Evolutionary conservation across 1,284 basidiomycete genomes (phyloP).

Genomic region (Porodaedalea pini): DNA sequence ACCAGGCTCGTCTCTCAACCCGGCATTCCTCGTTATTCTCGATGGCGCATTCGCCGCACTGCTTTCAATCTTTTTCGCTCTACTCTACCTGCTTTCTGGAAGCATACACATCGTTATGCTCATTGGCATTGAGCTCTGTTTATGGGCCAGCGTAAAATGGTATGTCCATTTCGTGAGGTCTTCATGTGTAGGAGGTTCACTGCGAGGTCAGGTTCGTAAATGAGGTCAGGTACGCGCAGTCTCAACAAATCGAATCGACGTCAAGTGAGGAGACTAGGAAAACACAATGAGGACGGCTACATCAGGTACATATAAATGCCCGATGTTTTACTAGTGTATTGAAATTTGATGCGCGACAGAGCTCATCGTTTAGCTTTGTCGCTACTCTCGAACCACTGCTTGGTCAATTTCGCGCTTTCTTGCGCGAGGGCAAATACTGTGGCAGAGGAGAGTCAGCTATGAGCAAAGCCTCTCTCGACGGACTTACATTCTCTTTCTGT

Average conservation of each 20-base stretch:
- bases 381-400: conserved; percentile 78
- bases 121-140: conserved; percentile 55
- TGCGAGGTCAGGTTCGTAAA: conserved; percentile 36
- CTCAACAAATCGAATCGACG: conserved; percentile 10
- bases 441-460: conserved; percentile 1
- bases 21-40: conserved; percentile 60
- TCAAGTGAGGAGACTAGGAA: conserved; percentile 24
- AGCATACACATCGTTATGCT: conserved; percentile 62
- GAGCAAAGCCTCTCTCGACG: background rate
- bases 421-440: conserved; percentile 83
- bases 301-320: conserved; percentile 1
- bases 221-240: conserved; percentile 31
- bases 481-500: conserved; percentile 82
- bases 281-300: conserved; percentile 21
- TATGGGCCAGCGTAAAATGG: conserved; percentile 82
- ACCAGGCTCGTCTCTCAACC: conserved; percentile 71
- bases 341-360: background rate
- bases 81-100: conserved; percentile 54
- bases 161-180: conserved; percentile 30
- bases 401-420: conserved; percentile 71
- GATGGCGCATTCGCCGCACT: conserved; percentile 58
- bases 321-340: conserved; percentile 16
- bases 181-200: background rate
- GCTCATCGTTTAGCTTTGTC: conserved; percentile 48
- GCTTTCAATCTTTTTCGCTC: conserved; percentile 52